Conservation (phyloP, 164 flowering plant genomes). For the Taxillus chinensis region DNA sequence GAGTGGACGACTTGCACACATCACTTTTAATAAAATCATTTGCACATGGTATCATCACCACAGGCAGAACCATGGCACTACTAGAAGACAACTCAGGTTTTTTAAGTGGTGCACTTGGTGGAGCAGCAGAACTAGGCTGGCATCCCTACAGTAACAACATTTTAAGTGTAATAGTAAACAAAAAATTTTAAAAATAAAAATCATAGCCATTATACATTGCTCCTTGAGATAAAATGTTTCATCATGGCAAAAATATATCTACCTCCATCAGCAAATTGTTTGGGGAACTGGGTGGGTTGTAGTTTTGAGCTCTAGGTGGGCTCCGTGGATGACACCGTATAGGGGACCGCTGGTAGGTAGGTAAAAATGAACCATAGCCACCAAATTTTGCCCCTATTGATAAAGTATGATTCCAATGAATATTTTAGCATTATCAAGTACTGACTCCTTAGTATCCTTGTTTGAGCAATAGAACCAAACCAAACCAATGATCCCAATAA, state of each 20-base stretch:
- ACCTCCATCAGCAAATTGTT: constrained; percentile 37
- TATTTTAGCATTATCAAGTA: neutral
- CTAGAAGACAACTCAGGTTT: constrained; percentile 22
- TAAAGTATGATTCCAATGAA: constrained; percentile 1
- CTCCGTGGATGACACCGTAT: constrained; percentile 33
- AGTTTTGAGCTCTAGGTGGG: constrained; percentile 29
- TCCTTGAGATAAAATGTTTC: neutral
- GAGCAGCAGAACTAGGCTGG: constrained; percentile 16
- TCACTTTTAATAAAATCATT: constrained; percentile 19
- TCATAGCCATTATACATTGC: neutral
- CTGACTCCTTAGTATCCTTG: neutral
- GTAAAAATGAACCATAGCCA: constrained; percentile 67
- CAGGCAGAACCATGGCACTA: constrained; percentile 10
- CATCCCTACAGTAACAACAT: constrained; percentile 22
- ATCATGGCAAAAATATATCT: neutral
- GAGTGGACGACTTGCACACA: constrained; percentile 3
- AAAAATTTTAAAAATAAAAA: constrained; percentile 4
- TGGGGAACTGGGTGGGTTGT: constrained; percentile 25
- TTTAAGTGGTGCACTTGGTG: constrained; percentile 18
- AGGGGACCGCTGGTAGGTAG: constrained; percentile 55
- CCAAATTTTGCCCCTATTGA: constrained; percentile 56
- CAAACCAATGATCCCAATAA: too few species aligned
- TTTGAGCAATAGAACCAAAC: neutral
- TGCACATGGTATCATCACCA: constrained; percentile 9
- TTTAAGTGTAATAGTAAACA: constrained; percentile 2